Percentiles rank a stretch among this genome's conserved stretches.
phyloP scores from a whole-genome alignment of 495 filamentous ascomycete genomes.

The Hyphodiscus hymeniophilus region DNA sequence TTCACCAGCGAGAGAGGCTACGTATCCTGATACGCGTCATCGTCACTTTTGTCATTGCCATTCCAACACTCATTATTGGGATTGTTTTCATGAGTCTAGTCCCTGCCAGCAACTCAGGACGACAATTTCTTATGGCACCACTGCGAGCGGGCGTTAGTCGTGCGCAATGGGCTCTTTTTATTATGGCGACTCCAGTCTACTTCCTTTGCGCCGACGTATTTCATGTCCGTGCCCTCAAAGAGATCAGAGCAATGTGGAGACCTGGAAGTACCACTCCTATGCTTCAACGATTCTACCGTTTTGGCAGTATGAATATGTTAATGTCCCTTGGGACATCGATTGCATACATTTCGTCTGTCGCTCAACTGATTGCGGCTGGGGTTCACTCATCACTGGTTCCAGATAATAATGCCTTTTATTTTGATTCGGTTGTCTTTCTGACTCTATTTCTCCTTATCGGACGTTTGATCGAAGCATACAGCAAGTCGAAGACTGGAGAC shows the following conservation, averaged over 20 bases:
- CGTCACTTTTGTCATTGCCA: slow-evolving; percentile 63
- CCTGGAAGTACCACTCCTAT: slow-evolving; percentile 69
- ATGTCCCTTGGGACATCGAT: slow-evolving; percentile 84
- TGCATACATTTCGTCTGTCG: slow-evolving; percentile 79
- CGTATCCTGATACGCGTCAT: slow-evolving; percentile 56
- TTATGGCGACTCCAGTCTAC: slow-evolving; percentile 83
- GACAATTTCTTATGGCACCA: slow-evolving; percentile 57
- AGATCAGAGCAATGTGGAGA: slow-evolving; percentile 73
- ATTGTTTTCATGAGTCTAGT: slow-evolving; percentile 88
- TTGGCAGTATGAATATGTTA: slow-evolving; percentile 95
- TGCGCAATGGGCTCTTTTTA: slow-evolving; percentile 74
- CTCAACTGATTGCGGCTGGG: slow-evolving; percentile 54
- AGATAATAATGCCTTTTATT: slow-evolving; percentile 62
- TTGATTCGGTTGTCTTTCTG: slow-evolving; percentile 90
- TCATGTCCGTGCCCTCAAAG: slow-evolving; percentile 69
- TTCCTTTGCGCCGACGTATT: slow-evolving; percentile 85
- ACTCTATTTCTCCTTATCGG: slow-evolving; percentile 83
- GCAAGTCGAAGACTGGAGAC: slow-evolving; percentile 85
- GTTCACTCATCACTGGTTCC: slow-evolving; percentile 13
- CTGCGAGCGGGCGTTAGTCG: slow-evolving; percentile 65
- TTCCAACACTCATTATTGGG: slow-evolving; percentile 85
- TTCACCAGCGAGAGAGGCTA: slow-evolving; percentile 55
- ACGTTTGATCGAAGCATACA: slow-evolving; percentile 80
- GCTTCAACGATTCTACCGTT: slow-evolving; percentile 73
- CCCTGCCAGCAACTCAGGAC: slow-evolving; percentile 41